Base-by-base conservation (phyloP, 2,329 filamentous ascomycete genomes). In the Paracorniculantispora psalliotae region DNA sequence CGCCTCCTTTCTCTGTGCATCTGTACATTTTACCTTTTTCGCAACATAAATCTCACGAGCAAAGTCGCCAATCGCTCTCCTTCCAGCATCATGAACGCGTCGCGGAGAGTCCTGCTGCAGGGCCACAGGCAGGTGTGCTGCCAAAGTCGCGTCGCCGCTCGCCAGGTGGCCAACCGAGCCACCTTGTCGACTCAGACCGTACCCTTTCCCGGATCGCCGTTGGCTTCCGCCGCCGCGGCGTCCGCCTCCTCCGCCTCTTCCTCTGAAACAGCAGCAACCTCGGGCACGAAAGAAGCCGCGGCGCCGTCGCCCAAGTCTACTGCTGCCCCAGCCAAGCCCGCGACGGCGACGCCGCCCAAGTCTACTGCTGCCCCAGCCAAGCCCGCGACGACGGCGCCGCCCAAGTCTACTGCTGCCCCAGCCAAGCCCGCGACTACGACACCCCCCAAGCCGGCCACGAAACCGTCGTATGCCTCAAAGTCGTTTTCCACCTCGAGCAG, bases 1-100 rank as follows among this genome's bases (percentile, higher is more conserved):
- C 23, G 4, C 13, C 2, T n/a, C 44, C 7, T 44, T 19, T 23
- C n/a, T n/a, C 25, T 30, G 23, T 43, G 21, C 41, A 49, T 53
- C 25, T n/a, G 1, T 33, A 5, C 37, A 49, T 19, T 25, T n/a
- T n/a, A n/a, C n/a, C n/a, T n/a, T n/a, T n/a, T n/a, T n/a, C n/a
- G n/a, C n/a, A n/a, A n/a, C n/a, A n/a, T n/a, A n/a, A n/a, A n/a
- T n/a, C n/a, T n/a, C n/a, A n/a, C n/a, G n/a, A n/a, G n/a, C n/a
- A n/a, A n/a, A n/a, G n/a, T n/a, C n/a, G n/a, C n/a, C n/a, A n/a
- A n/a, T n/a, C n/a, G n/a, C n/a, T n/a, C n/a, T n/a, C n/a, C n/a
- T n/a, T n/a, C n/a, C n/a, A n/a, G 43, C 50, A 43, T 5, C 7
- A 59, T 59, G 57, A 39, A 53, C 28, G 57, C 57, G 39, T 54